Evolutionary conservation across 345 rosid genomes (phyloP), one percentile per base, ranked within the genome.

Genomic region (Eucalyptus regnans): DNA sequence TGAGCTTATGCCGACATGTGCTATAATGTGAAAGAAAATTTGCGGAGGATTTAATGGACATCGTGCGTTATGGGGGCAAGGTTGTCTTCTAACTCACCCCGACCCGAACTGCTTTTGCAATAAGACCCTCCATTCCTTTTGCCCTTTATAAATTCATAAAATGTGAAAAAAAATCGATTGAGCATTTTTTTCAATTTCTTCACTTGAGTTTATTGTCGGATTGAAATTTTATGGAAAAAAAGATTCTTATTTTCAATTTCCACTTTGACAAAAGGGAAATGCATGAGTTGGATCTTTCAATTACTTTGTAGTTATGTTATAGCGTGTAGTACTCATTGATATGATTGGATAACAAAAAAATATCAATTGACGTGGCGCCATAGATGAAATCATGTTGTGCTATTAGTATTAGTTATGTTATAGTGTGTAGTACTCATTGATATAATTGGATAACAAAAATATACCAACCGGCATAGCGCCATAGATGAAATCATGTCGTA

Each of bases 301-400:
- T 41, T 41, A 41, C 41, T 41, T 7, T 16, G 33, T 33, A 33
- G 33, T 33, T 33, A 33, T 33, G 33, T 2, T 33, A 33, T 33
- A 33, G 33, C 33, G 33, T 33, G 33, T 33, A 33, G 33, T 33
- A 33, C 33, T 62, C 29, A 3, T 62, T 62, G 8, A 12, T 23
- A 4, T 23, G 23, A 58, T 18, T 17, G 58, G 23, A 10, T 58
- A 23, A 56, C 12, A 5, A 22, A 56, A 23, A 10, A 9, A 23
- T 10, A 58, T 9, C 29, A 5, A 23, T 12, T 5, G 33, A 1
- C 2, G 4, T 6, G 8, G 33, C 1, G 4, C n/a, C 4, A 29
- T 12, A 29, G 7, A 27, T 62, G 16, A 62, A 62, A 27, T 62
- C 68, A 27, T 27, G 29, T 56, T 5, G 41, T 41, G n/a, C n/a